Conservation (phyloP, 2,329 filamentous ascomycete genomes). For the Plenodomus lindquistii region DNA sequence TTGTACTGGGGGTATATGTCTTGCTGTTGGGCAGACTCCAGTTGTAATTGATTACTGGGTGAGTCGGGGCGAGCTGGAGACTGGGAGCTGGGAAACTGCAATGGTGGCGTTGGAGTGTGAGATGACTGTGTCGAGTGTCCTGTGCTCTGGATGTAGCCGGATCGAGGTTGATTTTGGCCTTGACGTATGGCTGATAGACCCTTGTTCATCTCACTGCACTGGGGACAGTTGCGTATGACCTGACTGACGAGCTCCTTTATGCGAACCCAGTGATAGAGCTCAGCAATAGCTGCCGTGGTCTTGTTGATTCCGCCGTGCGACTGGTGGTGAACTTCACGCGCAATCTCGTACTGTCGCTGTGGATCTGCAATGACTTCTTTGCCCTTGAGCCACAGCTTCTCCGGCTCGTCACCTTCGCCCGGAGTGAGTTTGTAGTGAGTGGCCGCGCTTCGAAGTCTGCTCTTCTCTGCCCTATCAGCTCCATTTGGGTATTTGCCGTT, state of each 20-base stretch:
- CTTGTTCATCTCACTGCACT: constrained; percentile 74
- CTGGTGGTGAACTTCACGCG: constrained; percentile 71
- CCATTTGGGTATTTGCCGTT: constrained; percentile 91
- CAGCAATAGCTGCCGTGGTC: constrained; percentile 90
- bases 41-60: constrained; percentile 31
- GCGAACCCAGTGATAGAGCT: constrained; percentile 94
- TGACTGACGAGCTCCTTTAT: constrained; percentile 97
- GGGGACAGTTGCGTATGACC: constrained; percentile 86
- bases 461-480: constrained; percentile 94
- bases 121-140: constrained; percentile 1
- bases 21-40: constrained; percentile 36
- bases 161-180: constrained; percentile 17
- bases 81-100: constrained; percentile 9
- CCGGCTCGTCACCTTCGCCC: constrained; percentile 47
- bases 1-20: constrained; percentile 26
- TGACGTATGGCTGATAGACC: constrained; percentile 32
- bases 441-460: constrained; percentile 85
- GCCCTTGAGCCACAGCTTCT: constrained; percentile 90
- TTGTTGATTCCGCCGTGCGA: constrained; percentile 96
- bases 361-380: constrained; percentile 96
- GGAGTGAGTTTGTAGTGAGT: constrained; percentile 86
- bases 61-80: constrained; percentile 22
- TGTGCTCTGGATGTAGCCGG: constrained; percentile 4
- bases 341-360: constrained; percentile 86
- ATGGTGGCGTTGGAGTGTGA: constrained; percentile 16